Base-by-base conservation (phyloP, 2,329 filamentous ascomycete species). In the Fusarium nurragi region DNA sequence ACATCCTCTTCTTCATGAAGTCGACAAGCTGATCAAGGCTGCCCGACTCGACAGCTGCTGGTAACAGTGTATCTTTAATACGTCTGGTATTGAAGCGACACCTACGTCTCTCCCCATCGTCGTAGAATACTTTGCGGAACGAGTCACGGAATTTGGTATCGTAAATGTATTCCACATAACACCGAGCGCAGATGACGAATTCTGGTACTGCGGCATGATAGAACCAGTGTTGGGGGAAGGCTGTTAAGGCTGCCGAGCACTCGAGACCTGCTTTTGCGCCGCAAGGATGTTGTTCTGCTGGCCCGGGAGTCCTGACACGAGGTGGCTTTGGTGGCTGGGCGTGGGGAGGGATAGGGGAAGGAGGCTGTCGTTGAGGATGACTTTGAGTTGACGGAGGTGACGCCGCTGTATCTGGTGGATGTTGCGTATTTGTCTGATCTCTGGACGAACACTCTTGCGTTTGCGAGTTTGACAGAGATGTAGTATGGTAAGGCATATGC, bases 131-230 rank as follows among this genome's bases (percentile, higher is more conserved):
- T 9, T 52, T 61, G 0, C 37, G 43, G 46, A 80, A 81, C 0
- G 64, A 54, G 30, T 63, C 34, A 7, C 69, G 40, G 52, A 78
- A 75, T 1, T 26, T 52, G 0, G 75, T 75, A 6, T 70, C 48
- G 54, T 71, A 71, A n/a, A 80, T 76, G 25, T 76, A 52, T 48
- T 79, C 73, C 8, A 75, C 71, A 49, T 79, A 80, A 64, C 79
- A 81, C 4, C 73, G 63, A 3, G 76, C 74, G 57, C 79, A 81
- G 45, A 80, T 70, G 4, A 67, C 40, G 19, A 74, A 78, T 2
- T 71, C 64, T 0, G 77, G 75, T 1, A 73, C 74, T 1, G 61
- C 52, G 0, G 72, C 56, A 36, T 81, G 77, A 4, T 66, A 68
- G 62, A 79, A 78, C 78, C 79, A 81, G 13, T 76, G 72, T 7